Evolutionary conservation across 371 early-diverging fungal species (phyloP).

Genomic region (Mucor indicus): DNA sequence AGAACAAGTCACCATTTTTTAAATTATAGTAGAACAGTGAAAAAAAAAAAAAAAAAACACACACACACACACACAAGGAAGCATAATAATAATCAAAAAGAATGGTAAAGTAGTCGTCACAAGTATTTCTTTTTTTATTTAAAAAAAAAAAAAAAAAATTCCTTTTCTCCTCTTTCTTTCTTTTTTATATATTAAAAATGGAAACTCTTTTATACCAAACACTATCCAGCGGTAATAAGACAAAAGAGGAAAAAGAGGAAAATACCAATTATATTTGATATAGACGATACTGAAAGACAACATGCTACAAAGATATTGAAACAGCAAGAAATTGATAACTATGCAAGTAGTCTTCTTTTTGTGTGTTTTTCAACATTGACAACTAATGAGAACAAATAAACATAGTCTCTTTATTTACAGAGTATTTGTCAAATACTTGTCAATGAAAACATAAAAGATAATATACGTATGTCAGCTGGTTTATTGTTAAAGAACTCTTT

Average conservation of each 20-base stretch:
- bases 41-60: not conserved
- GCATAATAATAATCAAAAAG: not conserved
- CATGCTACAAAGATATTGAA: not conserved
- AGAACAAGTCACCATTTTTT: slow-evolving; percentile 8
- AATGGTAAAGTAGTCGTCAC: not conserved
- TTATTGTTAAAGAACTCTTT: not conserved
- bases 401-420: no score
- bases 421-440: no score
- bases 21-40: not conserved
- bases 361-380: no score
- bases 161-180: not conserved
- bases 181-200: not conserved
- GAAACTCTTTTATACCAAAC: not conserved
- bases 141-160: not conserved
- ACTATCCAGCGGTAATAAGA: not conserved
- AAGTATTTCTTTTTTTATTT: no score
- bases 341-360: slow-evolving; percentile 1
- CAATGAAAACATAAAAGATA: not conserved
- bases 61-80: no score
- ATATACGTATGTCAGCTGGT: not conserved
- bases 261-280: not conserved
- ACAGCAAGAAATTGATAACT: not conserved
- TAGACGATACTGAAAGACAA: not conserved
- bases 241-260: not conserved
- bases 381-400: no score